These are phyloP conservation scores for Flaveria robusta DNA, from an alignment of 129 eudicot species.

Conservation along the genomic window DNA sequence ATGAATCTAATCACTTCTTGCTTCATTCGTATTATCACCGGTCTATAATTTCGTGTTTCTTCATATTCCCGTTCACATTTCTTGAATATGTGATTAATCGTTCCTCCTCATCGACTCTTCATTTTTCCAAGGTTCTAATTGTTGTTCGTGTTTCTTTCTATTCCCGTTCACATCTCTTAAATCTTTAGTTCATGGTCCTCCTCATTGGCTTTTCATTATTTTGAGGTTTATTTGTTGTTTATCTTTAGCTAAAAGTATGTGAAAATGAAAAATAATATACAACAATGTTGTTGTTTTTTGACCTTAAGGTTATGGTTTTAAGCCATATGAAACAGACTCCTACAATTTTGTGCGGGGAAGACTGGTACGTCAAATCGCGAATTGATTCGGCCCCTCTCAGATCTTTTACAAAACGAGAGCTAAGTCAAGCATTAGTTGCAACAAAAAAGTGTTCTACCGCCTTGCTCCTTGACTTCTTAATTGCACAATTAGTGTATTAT, in stretches of 20 bases:
- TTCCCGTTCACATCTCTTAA: neutral
- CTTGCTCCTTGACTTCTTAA: no score
- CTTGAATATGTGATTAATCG: neutral
- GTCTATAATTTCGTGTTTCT: neutral
- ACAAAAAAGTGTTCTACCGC: no score
- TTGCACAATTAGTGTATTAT: no score
- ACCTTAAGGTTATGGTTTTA: no score
- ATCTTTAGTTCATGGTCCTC: conserved; percentile 4
- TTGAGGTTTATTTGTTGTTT: neutral
- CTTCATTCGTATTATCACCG: neutral
- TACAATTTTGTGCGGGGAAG: no score
- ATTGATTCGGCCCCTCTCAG: no score
- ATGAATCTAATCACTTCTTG: neutral
- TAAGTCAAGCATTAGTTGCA: no score
- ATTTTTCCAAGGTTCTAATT: no score
- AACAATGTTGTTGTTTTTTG: neutral
- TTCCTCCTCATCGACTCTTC: neutral
- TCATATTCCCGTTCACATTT: neutral
- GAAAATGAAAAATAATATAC: neutral
- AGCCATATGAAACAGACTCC: no score
- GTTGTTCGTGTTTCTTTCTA: neutral
- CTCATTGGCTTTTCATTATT: neutral
- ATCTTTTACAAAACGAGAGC: no score
- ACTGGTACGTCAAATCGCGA: no score
- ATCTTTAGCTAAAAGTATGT: neutral